phyloP scores from a whole-genome alignment of 495 filamentous ascomycete genomes.

The Ascodesmis nigricans region DNA sequence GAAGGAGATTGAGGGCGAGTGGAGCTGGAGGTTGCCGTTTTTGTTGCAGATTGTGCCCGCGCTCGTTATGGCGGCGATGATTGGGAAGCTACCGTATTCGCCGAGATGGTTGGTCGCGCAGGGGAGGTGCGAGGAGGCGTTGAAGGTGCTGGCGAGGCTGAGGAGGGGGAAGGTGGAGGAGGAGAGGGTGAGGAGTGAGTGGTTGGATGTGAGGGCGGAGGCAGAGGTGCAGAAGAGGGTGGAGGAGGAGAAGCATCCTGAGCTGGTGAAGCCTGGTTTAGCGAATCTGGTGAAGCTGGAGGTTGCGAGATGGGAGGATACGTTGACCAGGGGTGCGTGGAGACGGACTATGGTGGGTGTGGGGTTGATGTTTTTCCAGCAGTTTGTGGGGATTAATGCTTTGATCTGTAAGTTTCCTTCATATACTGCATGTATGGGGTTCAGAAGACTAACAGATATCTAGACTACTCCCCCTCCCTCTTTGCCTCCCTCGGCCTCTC shows the following conservation, averaged over 20 bases:
- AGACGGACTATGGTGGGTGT: constrained; percentile 17
- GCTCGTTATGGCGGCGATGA: constrained; percentile 27
- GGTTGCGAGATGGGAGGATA: constrained; percentile 28
- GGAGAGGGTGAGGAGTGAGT: constrained; percentile 28
- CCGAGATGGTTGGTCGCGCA: constrained; percentile 32
- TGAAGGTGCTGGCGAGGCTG: constrained; percentile 27
- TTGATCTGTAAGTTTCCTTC: constrained; percentile 3
- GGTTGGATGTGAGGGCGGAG: constrained; percentile 31
- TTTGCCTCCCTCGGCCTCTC: constrained; percentile 37
- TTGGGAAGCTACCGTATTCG: constrained; percentile 30
- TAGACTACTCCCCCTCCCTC: constrained; percentile 35
- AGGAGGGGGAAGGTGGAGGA: constrained; percentile 26
- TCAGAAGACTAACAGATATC: constrained; percentile 1
- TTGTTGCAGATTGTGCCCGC: constrained; percentile 30
- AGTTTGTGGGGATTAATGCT: constrained; percentile 31
- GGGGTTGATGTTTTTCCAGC: constrained; percentile 18
- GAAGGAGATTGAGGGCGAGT: constrained; percentile 25
- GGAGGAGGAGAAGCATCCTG: constrained; percentile 27
- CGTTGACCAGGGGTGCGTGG: constrained; percentile 21
- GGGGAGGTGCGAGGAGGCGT: constrained; percentile 28
- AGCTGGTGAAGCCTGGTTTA: not conserved
- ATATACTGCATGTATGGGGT: not conserved
- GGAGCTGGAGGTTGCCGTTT: constrained; percentile 27
- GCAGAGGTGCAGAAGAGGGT: constrained; percentile 29
- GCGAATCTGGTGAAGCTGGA: constrained; percentile 23